These are phyloP conservation scores for Fusarium sp. DNA, from an alignment of 2,329 filamentous ascomycete genomes.

Conservation along the genomic window DNA sequence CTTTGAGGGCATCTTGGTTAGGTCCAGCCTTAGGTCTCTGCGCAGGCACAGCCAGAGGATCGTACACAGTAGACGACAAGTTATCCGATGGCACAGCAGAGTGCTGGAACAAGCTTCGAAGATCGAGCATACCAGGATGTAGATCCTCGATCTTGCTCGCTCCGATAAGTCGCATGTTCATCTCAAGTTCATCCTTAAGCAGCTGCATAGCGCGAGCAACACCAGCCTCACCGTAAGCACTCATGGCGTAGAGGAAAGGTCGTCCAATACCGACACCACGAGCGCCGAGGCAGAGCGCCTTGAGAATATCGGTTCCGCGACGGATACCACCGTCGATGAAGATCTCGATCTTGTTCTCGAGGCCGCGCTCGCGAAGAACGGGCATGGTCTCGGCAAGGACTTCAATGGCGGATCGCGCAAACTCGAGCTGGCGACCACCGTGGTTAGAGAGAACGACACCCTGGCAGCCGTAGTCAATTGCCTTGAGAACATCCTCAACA, in stretches of 20 bases:
- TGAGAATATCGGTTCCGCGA: slow-evolving; percentile 92
- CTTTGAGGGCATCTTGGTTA: slow-evolving; percentile 26
- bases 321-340: slow-evolving; percentile 92
- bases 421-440: slow-evolving; percentile 93
- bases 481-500: slow-evolving; percentile 91
- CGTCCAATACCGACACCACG: slow-evolving; percentile 93
- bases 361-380: slow-evolving; percentile 77
- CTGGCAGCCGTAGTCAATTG: slow-evolving; percentile 83
- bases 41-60: slow-evolving; percentile 63
- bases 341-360: slow-evolving; percentile 83
- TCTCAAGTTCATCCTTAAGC: slow-evolving; percentile 96
- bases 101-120: slow-evolving; percentile 72
- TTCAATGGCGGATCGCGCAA: slow-evolving; percentile 88
- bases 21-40: slow-evolving; percentile 58
- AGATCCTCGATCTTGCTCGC: slow-evolving; percentile 79
- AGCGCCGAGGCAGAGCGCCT: slow-evolving; percentile 92
- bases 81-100: slow-evolving; percentile 62
- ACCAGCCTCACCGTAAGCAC: slow-evolving; percentile 85
- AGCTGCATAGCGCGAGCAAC: slow-evolving; percentile 94
- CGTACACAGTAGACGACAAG: slow-evolving; percentile 63
- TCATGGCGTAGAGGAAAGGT: slow-evolving; percentile 97
- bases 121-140: slow-evolving; percentile 83
- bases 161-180: slow-evolving; percentile 97
- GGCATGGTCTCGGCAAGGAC: slow-evolving; percentile 95
- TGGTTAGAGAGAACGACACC: slow-evolving; percentile 97